Base-by-base conservation (phyloP, 2,329 filamentous ascomycete genomes). In the Huntiella decipiens region DNA sequence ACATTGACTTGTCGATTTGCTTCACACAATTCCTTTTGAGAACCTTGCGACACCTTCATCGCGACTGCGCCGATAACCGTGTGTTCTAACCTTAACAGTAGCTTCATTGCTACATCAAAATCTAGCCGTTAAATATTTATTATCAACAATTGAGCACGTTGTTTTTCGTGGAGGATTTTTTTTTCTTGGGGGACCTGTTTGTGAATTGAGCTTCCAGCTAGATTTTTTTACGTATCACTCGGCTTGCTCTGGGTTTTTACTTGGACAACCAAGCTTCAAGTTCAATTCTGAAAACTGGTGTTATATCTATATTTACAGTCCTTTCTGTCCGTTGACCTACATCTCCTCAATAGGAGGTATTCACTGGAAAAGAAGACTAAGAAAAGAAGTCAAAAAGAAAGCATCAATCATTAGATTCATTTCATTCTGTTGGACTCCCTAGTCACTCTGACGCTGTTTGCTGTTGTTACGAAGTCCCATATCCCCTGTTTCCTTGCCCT, bases 131-230 rank as follows among this genome's bases (percentile, higher is more conserved):
- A 28, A 28, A 28, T 28, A 28, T 28, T 28, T 28, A 28, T 28
- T 28, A 28, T 28, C 22, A 28, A 2, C 22, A 10, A 28, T 28
- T 28, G 6, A 19, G 17, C 22, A 28, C 44, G 45, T 35, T 39
- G 38, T 42, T 46, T 32, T 50, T 46, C 31, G 44, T 35, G 48
- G 48, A 46, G 36, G 44, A 44, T 15, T 15, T 40, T 22, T 43
- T 36, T 34, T 48, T 48, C 22, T 46, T 46, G 34, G 31, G 37
- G 46, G 35, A 35, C 32, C 40, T 40, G 45, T 38, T 43, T 17
- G 12, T 22, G 22, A 19, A 48, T 47, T 47, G 45, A 47, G 45
- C 45, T 47, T 47, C 22, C 31, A 42, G 45, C n/a, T 47, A 42
- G 45, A 28, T 42, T 16, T 42, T 42, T n/a, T 28, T 32, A n/a